A percentile compares a stretch with the other conserved stretches of the same genome.
These are phyloP conservation scores for Claviceps lovelessii DNA, from an alignment of 2,329 filamentous ascomycete species.

Conservation along the genomic window DNA sequence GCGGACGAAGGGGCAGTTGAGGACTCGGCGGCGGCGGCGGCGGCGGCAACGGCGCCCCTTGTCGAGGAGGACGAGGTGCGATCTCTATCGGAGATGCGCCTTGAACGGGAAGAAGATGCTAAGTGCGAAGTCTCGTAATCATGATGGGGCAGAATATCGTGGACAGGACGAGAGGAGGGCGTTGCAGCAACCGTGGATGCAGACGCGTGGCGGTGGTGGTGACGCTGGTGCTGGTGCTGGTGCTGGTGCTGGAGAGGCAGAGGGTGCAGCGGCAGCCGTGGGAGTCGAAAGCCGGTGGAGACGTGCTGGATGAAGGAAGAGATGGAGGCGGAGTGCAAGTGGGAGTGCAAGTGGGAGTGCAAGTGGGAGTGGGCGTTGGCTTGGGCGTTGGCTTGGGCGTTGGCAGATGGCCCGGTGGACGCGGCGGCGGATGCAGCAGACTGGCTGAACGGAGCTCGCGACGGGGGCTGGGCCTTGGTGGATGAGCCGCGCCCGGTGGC, in stretches of 20 bases:
- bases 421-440: not conserved
- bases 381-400: constrained; percentile 5
- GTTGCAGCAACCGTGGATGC: constrained; percentile 18
- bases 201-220: constrained; percentile 25
- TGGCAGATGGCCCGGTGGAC: not conserved
- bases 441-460: not conserved
- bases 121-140: constrained; percentile 62
- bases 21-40: constrained; percentile 29
- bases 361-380: not conserved
- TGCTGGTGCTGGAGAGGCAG: constrained; percentile 10
- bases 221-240: constrained; percentile 14
- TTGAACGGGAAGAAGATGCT: constrained; percentile 38
- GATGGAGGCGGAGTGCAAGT: no score
- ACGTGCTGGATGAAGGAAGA: not conserved
- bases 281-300: constrained; percentile 2
- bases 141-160: constrained; percentile 38
- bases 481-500: not conserved
- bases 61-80: constrained; percentile 20
- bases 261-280: constrained; percentile 7
- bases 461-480: not conserved
- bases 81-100: constrained; percentile 54
- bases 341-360: constrained; percentile 1
- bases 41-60: constrained; percentile 35
- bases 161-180: constrained; percentile 19
- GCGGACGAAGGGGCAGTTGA: constrained; percentile 11